Base-by-base conservation (phyloP, 495 filamentous ascomycete genomes). In the Chaetomium cochliodes region DNA sequence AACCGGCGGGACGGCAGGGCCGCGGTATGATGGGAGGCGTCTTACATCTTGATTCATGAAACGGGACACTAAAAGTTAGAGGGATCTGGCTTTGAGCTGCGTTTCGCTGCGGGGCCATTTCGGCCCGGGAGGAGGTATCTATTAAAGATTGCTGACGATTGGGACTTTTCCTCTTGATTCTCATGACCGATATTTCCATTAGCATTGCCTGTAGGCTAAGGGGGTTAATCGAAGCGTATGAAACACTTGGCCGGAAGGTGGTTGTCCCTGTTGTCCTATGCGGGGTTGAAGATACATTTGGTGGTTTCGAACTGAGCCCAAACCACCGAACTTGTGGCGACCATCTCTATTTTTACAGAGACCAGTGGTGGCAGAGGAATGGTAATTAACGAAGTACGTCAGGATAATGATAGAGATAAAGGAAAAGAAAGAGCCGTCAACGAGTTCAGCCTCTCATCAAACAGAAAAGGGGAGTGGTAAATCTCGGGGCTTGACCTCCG, bases 111-210 rank as follows among this genome's bases (percentile, higher is more conserved):
- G 65, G 60, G 41, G 41, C 42, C 20, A 18, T 20, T 50, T 52
- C 22, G 47, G 59, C 30, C 69, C 58, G 41, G 75, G 72, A 68
- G 70, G 61, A 72, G 73, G 69, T 69, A 61, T 72, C 69, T 71
- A 74, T 63, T 53, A 73, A 73, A 70, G 71, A 77, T 72, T 76
- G 76, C 54, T 58, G 63, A 74, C 63, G 67, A 70, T 58, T 61
- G 65, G 64, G 67, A 73, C 74, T 73, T 70, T 72, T 58, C 65
- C 74, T 73, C 70, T 70, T 71, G 72, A 60, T 70, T 66, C 60
- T 73, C 63, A 72, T 69, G 71, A 69, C 69, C 62, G 33, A 71
- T 73, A 68, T 44, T 74, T 70, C 75, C 73, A 70, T 73, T 69
- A 75, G 76, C 76, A 44, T 44, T 16, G 33, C 33, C 5, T 37